Evolutionary conservation across 2,329 filamentous ascomycete species (phyloP).

Genomic region (Colletotrichum sp.): DNA sequence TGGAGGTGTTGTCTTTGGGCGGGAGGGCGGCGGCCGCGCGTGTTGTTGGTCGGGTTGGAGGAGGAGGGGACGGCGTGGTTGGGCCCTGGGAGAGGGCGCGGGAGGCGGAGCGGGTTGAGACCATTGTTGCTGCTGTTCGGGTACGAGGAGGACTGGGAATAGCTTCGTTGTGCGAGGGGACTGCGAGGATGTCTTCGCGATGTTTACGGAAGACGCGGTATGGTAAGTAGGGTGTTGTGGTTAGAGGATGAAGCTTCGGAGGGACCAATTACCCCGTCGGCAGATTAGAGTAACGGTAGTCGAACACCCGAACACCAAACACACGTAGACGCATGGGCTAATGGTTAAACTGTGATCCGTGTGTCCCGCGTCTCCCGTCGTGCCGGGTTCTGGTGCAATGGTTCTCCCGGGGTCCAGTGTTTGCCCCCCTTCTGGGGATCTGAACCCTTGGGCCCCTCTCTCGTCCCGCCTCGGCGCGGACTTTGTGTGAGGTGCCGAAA

Average conservation of each 20-base stretch:
- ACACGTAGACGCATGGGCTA: background rate
- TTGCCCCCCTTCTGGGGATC: background rate
- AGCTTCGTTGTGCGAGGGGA: background rate
- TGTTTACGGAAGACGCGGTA: background rate
- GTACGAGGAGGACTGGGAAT: background rate
- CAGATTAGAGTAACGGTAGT: background rate
- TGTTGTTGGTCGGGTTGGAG: background rate
- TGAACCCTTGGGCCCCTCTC: background rate
- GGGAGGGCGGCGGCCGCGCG: conserved; percentile 4
- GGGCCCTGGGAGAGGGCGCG: conserved; percentile 29
- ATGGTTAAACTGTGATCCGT: background rate
- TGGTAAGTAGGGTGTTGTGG: background rate
- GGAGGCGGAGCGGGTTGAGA: conserved; percentile 41
- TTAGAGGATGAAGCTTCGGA: background rate
- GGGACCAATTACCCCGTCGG: background rate
- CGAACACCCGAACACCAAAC: background rate
- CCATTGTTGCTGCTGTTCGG: conserved; percentile 31
- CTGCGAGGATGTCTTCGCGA: background rate
- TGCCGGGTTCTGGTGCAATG: background rate
- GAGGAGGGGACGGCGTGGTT: conserved; percentile 24
- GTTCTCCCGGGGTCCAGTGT: background rate
- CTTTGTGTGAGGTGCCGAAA: background rate
- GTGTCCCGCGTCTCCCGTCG: background rate
- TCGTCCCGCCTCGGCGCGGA: background rate
- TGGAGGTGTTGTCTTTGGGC: background rate